phyloP scores from a whole-genome alignment of 2,329 filamentous ascomycete species.

The Immersiporthe knoxdaviesiana region DNA sequence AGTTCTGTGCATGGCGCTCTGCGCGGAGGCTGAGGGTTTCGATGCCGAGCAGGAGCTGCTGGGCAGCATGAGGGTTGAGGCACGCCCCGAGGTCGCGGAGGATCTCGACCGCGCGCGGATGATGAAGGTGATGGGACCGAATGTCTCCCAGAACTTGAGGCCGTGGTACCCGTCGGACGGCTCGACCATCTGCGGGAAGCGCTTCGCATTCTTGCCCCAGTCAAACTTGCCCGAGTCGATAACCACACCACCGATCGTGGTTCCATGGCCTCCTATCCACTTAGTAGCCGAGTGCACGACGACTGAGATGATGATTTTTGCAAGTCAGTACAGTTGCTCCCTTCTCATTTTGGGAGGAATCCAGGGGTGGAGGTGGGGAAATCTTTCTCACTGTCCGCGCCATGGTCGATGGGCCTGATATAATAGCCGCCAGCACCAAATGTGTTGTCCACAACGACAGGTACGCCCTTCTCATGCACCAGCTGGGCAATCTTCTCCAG shows the following conservation, averaged over 20 bases:
- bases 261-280: slow-evolving; percentile 96
- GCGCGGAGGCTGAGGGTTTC: slow-evolving; percentile 88
- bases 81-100: slow-evolving; percentile 82
- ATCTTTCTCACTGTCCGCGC: slow-evolving; percentile 66
- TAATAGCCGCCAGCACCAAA: slow-evolving; percentile 94
- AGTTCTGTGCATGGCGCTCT: slow-evolving; percentile 86
- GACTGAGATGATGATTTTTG: slow-evolving; percentile 41
- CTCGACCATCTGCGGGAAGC: slow-evolving; percentile 93
- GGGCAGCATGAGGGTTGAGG: slow-evolving; percentile 88
- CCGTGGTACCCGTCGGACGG: slow-evolving; percentile 89
- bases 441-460: slow-evolving; percentile 84
- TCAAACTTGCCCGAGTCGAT: slow-evolving; percentile 91
- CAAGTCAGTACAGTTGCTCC: background rate
- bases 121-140: slow-evolving; percentile 80
- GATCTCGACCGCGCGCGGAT: slow-evolving; percentile 88
- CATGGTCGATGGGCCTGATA: slow-evolving; percentile 82
- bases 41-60: slow-evolving; percentile 85
- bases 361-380: too few species aligned
- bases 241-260: slow-evolving; percentile 84
- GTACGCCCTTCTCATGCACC: slow-evolving; percentile 70
- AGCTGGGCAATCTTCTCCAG: slow-evolving; percentile 84
- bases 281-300: slow-evolving; percentile 94
- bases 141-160: slow-evolving; percentile 92
- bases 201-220: slow-evolving; percentile 81
- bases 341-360: background rate